Evolutionary conservation across 1,284 basidiomycete genomes (phyloP).

Genomic region (Pseudozyma flocculosa): DNA sequence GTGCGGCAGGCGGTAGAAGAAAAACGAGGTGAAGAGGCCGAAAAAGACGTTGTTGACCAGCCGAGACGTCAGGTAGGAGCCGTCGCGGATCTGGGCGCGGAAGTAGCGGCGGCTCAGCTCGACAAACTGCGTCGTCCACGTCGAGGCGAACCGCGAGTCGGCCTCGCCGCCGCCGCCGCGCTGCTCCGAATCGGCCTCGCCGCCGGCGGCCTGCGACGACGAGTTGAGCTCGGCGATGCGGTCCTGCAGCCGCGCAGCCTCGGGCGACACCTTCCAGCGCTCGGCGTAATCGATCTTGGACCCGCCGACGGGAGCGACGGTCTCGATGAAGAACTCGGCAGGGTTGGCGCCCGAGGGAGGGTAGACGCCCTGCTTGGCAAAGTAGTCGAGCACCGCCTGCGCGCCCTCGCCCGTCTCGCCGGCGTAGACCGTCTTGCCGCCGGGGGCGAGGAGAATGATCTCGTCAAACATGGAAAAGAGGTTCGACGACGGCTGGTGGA

Average conservation of each 20-base stretch:
- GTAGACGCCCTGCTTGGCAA: conserved; percentile 62
- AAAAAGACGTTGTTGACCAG: neutral
- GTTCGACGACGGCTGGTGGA: conserved; percentile 71
- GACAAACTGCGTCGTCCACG: neutral
- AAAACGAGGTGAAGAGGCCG: neutral
- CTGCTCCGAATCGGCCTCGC: neutral
- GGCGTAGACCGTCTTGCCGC: conserved; percentile 63
- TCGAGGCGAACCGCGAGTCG: neutral
- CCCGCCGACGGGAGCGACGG: conserved; percentile 53
- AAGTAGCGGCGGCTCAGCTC: neutral
- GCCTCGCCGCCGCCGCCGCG: too few species aligned
- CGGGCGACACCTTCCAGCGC: neutral
- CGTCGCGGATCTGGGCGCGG: neutral
- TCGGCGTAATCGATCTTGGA: neutral
- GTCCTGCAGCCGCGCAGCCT: neutral
- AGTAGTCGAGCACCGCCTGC: conserved; percentile 63
- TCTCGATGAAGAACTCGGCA: conserved; percentile 61
- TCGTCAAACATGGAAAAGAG: conserved; percentile 70
- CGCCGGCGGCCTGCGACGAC: neutral
- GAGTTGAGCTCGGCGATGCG: neutral
- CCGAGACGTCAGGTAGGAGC: neutral
- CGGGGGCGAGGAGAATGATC: conserved; percentile 59
- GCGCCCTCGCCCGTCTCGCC: conserved; percentile 64
- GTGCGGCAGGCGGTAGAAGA: neutral
- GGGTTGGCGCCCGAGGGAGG: conserved; percentile 65